Evolutionary conservation across 306 rosid species (phyloP), one percentile per base, ranked within the genome.

Genomic region (Amphicarpaea edgeworthii): DNA sequence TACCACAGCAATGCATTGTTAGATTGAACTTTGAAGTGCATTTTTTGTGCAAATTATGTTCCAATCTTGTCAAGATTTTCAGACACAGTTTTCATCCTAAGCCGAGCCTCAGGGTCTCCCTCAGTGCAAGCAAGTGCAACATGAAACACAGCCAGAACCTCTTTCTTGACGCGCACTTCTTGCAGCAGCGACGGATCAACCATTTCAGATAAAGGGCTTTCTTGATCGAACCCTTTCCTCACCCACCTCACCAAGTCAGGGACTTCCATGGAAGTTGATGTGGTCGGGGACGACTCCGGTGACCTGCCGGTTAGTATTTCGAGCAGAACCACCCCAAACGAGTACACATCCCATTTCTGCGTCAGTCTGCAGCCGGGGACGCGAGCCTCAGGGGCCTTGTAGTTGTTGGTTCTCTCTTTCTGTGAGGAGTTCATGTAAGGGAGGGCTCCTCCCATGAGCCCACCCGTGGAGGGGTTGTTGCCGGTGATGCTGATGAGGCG

Each of bases 381-480:
- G 37, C 90, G 77, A 20, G 98, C 93, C 83, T 96, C 99, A 0
- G 99, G 99, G 3, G 99, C 96, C 23, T 77, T 82, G 87, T 93
- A 96, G 63, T 83, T 92, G 88, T 90, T 84, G 19, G 79, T 83
- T 81, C 62, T 71, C 83, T 92, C 99, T 24, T 92, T 85, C 16
- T 83, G 97, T 42, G 85, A 85, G 7, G 98, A 63, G 9, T 88
- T 87, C 68, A 85, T 58, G 86, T 90, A 88, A 15, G 99, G 92
- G n/a, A 96, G 85, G 19, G 98, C 97, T 24, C 96, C 97, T 0
- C 98, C 99, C 85, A 90, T 92, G 77, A 92, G 83, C 59, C 99
- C 97, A 1, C 98, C 97, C 0, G 96, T 80, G 64, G 99, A 96
- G 3, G 98, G 97, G 85, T 86, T 93, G 79, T 90, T 87, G 20